A percentile compares a stretch with the other conserved stretches of the same genome.
phyloP scores from a whole-genome alignment of 2,329 filamentous ascomycete species.

The Ophiostoma quercus region DNA sequence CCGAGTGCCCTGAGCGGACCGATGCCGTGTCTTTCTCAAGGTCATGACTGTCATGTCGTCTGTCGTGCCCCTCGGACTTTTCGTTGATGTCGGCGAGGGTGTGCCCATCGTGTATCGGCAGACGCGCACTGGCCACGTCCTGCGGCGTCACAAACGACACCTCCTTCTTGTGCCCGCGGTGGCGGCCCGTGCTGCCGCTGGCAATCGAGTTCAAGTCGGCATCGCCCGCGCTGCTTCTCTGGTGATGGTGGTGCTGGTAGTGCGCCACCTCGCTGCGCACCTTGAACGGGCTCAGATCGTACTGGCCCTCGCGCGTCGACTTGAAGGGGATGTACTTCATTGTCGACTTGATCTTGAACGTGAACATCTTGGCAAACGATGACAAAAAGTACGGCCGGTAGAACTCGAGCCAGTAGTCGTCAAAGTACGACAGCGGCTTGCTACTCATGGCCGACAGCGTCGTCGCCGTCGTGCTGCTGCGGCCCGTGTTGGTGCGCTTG shows the following conservation, averaged over 20 bases:
- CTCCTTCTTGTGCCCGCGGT: conserved; percentile 52
- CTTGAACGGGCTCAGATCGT: conserved; percentile 83
- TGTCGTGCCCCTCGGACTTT: conserved; percentile 1
- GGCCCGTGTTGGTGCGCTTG: neutral
- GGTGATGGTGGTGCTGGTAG: conserved; percentile 37
- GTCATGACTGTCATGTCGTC: neutral
- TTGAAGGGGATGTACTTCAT: conserved; percentile 76
- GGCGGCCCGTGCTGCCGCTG: conserved; percentile 44
- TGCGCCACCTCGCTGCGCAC: conserved; percentile 55
- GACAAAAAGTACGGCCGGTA: conserved; percentile 85
- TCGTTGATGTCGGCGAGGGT: conserved; percentile 19
- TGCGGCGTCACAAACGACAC: conserved; percentile 64
- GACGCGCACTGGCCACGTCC: conserved; percentile 32
- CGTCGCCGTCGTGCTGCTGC: neutral
- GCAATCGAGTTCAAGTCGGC: conserved; percentile 58
- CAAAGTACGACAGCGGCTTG: conserved; percentile 58
- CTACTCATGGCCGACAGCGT: conserved; percentile 31
- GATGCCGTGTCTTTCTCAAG: conserved; percentile 35
- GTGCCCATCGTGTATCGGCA: conserved; percentile 24
- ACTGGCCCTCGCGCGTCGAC: conserved; percentile 64
- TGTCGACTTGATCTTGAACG: conserved; percentile 86
- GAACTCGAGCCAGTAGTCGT: conserved; percentile 97
- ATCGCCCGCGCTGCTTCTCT: conserved; percentile 62
- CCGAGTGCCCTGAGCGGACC: conserved; percentile 31
- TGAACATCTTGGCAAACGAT: conserved; percentile 85